phyloP scores from a whole-genome alignment of 2,329 filamentous ascomycete genomes.

The Monosporascus sp. region DNA sequence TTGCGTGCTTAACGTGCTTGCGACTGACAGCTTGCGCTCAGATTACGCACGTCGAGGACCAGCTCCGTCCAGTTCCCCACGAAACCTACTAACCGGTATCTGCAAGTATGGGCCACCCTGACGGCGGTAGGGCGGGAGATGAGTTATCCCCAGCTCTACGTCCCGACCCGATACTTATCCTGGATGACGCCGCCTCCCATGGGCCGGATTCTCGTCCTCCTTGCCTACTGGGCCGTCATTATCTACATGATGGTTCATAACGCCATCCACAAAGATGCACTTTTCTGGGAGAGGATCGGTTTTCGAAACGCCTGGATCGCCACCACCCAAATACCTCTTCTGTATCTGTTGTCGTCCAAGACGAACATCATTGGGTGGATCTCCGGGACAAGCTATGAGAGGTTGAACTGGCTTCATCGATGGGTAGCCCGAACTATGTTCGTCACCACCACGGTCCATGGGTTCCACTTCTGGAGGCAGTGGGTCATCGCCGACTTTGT shows the following conservation, averaged over 20 bases:
- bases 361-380: constrained; percentile 55
- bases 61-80: constrained; percentile 46
- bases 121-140: constrained; percentile 54
- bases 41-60: constrained; percentile 41
- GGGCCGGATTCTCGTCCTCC: constrained; percentile 50
- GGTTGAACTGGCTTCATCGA: constrained; percentile 68
- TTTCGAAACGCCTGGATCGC: constrained; percentile 66
- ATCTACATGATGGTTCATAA: constrained; percentile 51
- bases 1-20: not conserved
- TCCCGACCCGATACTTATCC: constrained; percentile 40
- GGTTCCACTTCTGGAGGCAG: constrained; percentile 63
- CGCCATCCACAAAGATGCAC: constrained; percentile 46
- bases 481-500: constrained; percentile 59
- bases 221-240: constrained; percentile 55
- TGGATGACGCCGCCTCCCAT: constrained; percentile 57
- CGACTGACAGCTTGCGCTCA: constrained; percentile 19
- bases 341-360: constrained; percentile 59
- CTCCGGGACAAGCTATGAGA: constrained; percentile 61
- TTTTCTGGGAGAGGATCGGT: constrained; percentile 60
- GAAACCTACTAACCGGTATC: constrained; percentile 39
- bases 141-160: constrained; percentile 50
- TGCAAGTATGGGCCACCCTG: constrained; percentile 53
- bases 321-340: constrained; percentile 58
- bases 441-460: constrained; percentile 63
- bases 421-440: constrained; percentile 69